Evolutionary conservation across 805 yeast species (phyloP).

Genomic region (Komagataella mondaviorum): DNA sequence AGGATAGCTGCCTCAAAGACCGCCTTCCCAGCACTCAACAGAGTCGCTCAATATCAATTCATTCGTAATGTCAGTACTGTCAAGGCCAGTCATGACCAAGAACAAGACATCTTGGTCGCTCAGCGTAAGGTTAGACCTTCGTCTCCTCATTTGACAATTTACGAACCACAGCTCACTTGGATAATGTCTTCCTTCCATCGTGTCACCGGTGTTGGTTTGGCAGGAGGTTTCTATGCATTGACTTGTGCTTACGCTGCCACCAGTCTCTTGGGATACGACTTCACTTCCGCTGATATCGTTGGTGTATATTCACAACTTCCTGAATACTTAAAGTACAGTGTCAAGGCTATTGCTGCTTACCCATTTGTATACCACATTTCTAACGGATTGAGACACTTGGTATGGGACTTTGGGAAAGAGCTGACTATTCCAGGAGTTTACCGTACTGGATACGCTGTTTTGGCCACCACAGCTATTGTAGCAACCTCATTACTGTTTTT

Average conservation of each 20-base stretch:
- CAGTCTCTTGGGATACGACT: constrained; percentile 44
- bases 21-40: not conserved
- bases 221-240: constrained; percentile 64
- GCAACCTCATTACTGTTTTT: constrained; percentile 47
- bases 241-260: constrained; percentile 66
- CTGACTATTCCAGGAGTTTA: constrained; percentile 78
- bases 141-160: constrained; percentile 84
- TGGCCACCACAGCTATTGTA: constrained; percentile 46
- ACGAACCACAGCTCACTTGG: constrained; percentile 85
- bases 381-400: constrained; percentile 85
- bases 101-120: constrained; percentile 53
- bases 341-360: constrained; percentile 61
- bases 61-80: constrained; percentile 20
- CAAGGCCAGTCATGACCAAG: constrained; percentile 44
- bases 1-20: not conserved
- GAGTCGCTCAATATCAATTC: not conserved
- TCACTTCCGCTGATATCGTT: constrained; percentile 40
- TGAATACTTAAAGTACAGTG: constrained; percentile 38
- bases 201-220: constrained; percentile 76
- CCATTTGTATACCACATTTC: constrained; percentile 80
- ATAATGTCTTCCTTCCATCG: constrained; percentile 73
- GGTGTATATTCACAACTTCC: constrained; percentile 53
- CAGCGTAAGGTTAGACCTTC: constrained; percentile 84
- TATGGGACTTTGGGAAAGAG: constrained; percentile 85
- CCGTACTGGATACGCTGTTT: constrained; percentile 79